Conservation (phyloP, 2,329 filamentous ascomycete genomes). For the Leptosphaerulina australis region DNA sequence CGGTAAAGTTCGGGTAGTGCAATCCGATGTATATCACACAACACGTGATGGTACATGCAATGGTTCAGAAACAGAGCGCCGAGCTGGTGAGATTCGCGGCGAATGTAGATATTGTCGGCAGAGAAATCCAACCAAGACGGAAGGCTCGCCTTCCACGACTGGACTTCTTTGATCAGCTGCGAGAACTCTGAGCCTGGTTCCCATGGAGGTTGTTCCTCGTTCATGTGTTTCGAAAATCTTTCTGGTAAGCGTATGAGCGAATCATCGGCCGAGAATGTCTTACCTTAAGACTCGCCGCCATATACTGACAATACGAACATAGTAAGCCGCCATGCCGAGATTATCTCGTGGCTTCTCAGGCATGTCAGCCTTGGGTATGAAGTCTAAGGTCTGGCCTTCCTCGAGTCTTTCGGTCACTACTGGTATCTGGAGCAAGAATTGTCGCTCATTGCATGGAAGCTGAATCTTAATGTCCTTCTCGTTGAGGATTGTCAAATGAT, state of each 20-base stretch:
- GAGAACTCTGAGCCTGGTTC: slow-evolving; percentile 36
- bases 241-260: neutral
- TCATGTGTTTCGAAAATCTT: slow-evolving; percentile 42
- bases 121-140: slow-evolving; percentile 43
- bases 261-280: neutral
- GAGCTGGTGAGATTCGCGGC: slow-evolving; percentile 42
- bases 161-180: slow-evolving; percentile 32
- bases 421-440: slow-evolving; percentile 41
- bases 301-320: slow-evolving; percentile 41
- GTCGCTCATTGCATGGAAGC: slow-evolving; percentile 42
- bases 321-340: slow-evolving; percentile 42
- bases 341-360: slow-evolving; percentile 41
- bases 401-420: slow-evolving; percentile 38
- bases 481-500: slow-evolving; percentile 42
- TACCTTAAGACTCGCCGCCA: slow-evolving; percentile 41
- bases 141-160: slow-evolving; percentile 37
- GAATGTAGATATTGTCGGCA: slow-evolving; percentile 44
- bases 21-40: slow-evolving; percentile 42
- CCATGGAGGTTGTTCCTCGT: slow-evolving; percentile 42
- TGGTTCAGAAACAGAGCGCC: slow-evolving; percentile 42
- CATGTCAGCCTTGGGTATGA: slow-evolving; percentile 31
- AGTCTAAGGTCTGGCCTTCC: slow-evolving; percentile 34
- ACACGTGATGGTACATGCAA: slow-evolving; percentile 45
- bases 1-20: slow-evolving; percentile 41
- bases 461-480: slow-evolving; percentile 44